Conservation (phyloP, 805 yeast genomes). For the Candida nitratophila region DNA sequence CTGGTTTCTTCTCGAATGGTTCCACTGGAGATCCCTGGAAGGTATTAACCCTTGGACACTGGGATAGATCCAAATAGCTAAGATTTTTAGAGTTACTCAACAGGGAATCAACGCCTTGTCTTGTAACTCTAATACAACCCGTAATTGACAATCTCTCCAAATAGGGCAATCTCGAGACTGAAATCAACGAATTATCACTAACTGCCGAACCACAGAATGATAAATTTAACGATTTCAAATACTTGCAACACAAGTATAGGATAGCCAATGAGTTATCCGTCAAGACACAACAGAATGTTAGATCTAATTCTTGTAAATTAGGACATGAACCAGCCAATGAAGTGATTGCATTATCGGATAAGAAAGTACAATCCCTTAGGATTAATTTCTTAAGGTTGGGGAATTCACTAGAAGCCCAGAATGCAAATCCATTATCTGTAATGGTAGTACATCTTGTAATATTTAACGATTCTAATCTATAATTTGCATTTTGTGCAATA, state of each 20-base stretch:
- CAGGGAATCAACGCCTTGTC: constrained; percentile 69
- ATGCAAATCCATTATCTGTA: constrained; percentile 65
- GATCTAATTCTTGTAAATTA: constrained; percentile 46
- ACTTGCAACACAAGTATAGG: constrained; percentile 58
- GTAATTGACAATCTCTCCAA: constrained; percentile 45
- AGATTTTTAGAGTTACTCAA: constrained; percentile 49
- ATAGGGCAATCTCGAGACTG: constrained; percentile 48
- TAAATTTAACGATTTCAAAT: constrained; percentile 44
- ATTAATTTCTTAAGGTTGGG: constrained; percentile 45
- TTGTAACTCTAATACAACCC: constrained; percentile 71
- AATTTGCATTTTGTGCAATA: constrained; percentile 51
- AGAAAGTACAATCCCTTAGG: constrained; percentile 66
- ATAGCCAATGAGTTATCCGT: constrained; percentile 65
- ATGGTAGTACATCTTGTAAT: constrained; percentile 72
- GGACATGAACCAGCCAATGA: constrained; percentile 58
- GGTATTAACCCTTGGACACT: constrained; percentile 62
- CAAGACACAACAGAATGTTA: constrained; percentile 70
- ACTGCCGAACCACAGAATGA: constrained; percentile 79
- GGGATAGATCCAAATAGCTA: constrained; percentile 52
- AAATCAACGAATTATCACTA: constrained; percentile 59
- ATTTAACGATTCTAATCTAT: constrained; percentile 48
- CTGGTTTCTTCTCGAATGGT: constrained; percentile 41
- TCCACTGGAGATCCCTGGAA: constrained; percentile 59
- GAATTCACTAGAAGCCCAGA: constrained; percentile 55
- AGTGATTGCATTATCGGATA: constrained; percentile 58